These are phyloP conservation scores for Colletotrichum endophyticum DNA, from an alignment of 2,329 filamentous ascomycete species.

Conservation along the genomic window DNA sequence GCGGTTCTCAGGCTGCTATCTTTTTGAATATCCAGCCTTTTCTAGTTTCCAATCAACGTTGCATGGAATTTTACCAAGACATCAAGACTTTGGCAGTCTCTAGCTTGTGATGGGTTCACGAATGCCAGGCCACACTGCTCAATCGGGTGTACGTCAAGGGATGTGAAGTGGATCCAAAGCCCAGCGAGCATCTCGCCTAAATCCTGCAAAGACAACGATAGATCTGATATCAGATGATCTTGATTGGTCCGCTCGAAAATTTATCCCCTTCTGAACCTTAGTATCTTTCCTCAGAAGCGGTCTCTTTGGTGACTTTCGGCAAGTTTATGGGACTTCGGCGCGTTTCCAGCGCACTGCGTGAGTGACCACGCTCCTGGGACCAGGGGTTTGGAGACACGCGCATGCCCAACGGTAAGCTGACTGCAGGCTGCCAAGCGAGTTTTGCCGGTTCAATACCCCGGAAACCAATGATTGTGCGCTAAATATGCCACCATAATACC, in stretches of 20 bases:
- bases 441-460: background rate
- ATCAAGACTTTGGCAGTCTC: background rate
- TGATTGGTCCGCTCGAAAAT: background rate
- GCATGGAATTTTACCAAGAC: accelerated
- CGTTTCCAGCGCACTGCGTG: background rate
- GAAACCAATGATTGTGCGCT: background rate
- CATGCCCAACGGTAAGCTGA: background rate
- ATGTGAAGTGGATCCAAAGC: background rate
- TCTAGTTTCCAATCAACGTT: background rate
- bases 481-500: background rate
- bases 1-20: background rate
- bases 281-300: background rate
- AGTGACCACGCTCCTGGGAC: background rate
- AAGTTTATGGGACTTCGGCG: background rate
- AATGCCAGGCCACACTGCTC: background rate
- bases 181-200: background rate
- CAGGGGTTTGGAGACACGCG: background rate
- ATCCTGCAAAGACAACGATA: background rate
- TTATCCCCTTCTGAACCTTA: background rate
- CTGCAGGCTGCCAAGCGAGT: background rate
- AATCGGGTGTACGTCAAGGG: background rate
- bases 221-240: background rate
- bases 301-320: background rate
- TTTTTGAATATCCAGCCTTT: background rate
- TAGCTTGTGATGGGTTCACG: background rate